phyloP scores from a whole-genome alignment of 2,329 filamentous ascomycete genomes.

The Sordariomycetes sp. region DNA sequence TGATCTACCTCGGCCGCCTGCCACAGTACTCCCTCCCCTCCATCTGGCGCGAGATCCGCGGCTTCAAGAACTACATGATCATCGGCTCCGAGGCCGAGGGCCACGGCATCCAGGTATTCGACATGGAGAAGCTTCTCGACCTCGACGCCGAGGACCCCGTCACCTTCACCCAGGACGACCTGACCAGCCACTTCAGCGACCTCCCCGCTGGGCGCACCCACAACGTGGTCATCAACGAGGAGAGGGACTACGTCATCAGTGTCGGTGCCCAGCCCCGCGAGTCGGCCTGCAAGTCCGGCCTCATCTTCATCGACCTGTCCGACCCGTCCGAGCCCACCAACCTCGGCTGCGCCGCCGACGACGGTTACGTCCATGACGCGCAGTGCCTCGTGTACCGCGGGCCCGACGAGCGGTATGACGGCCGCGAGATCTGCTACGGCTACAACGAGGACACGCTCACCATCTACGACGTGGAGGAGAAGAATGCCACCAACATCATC shows the following conservation, averaged over 20 bases:
- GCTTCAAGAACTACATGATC: constrained; percentile 17
- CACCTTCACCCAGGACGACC: constrained; percentile 17
- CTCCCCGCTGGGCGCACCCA: constrained; percentile 10
- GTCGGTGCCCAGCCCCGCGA: constrained; percentile 28
- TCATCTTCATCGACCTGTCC: constrained; percentile 47
- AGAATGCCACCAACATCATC: constrained; percentile 31
- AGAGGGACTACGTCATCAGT: constrained; percentile 34
- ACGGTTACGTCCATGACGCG: constrained; percentile 52
- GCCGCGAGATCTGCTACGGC: constrained; percentile 43
- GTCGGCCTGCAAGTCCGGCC: constrained; percentile 33
- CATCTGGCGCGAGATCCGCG: constrained; percentile 26
- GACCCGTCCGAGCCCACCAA: constrained; percentile 40
- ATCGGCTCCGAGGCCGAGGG: constrained; percentile 27
- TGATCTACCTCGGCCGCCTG: constrained; percentile 31
- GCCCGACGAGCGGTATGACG: constrained; percentile 33
- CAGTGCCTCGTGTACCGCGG: constrained; percentile 46
- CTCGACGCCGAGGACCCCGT: constrained; percentile 27
- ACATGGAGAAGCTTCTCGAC: constrained; percentile 41
- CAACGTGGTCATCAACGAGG: constrained; percentile 21
- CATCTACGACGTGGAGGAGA: constrained; percentile 42
- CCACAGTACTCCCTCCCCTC: constrained; percentile 22
- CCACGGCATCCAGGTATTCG: constrained; percentile 52
- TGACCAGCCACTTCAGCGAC: constrained; percentile 20
- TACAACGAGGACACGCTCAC: constrained; percentile 43
- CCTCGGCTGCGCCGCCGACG: constrained; percentile 39